Conservation (phyloP, 2,329 filamentous ascomycete genomes). For the Arthrobotrys sphaeroides region DNA sequence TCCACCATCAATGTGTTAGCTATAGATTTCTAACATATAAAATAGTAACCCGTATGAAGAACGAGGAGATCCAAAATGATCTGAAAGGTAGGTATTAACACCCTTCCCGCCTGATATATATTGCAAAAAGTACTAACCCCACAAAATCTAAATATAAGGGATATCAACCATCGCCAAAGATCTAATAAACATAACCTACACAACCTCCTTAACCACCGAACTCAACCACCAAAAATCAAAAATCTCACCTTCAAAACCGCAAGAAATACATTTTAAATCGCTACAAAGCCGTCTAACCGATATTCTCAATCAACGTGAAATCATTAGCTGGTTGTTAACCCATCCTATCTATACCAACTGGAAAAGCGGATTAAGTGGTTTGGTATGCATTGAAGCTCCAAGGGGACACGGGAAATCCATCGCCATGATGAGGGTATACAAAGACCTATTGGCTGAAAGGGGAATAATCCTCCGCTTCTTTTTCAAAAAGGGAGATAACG, state of each 20-base stretch:
- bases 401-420: conserved; percentile 34
- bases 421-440: conserved; percentile 13
- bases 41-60: background rate
- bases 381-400: conserved; percentile 25
- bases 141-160: background rate
- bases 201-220: background rate
- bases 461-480: conserved; percentile 17
- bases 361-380: background rate
- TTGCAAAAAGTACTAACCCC: no score
- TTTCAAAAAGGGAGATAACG: conserved; percentile 35
- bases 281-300: conserved; percentile 10
- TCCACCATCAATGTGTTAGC: background rate
- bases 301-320: conserved; percentile 5
- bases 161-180: conserved; percentile 9
- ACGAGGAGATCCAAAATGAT: background rate
- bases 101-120: no score
- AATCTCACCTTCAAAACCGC: background rate
- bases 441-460: background rate
- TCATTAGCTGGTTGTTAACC: conserved; percentile 10
- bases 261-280: background rate
- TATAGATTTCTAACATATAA: background rate
- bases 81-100: conserved; percentile 12
- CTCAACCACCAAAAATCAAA: background rate
- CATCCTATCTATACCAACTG: background rate
- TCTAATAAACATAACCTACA: background rate